Conservation (phyloP, 495 filamentous ascomycete genomes). For the Zalerion maritima region DNA sequence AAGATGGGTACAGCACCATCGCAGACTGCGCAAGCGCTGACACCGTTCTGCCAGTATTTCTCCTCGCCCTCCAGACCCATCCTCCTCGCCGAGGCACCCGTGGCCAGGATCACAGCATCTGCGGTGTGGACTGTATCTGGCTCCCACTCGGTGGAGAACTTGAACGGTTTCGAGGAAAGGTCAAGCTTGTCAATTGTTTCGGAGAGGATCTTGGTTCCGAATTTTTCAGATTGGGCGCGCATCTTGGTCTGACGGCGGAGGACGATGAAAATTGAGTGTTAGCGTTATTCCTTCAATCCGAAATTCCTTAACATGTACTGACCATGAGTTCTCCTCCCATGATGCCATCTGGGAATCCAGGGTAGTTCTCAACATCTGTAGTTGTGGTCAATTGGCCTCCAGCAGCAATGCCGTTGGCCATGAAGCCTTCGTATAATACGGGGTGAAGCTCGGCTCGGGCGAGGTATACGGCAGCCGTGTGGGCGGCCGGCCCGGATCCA, state of each 20-base stretch:
- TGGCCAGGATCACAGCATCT: constrained; percentile 85
- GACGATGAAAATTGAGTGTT: constrained; percentile 1
- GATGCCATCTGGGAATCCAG: constrained; percentile 81
- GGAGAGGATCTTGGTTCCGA: constrained; percentile 80
- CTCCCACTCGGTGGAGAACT: constrained; percentile 71
- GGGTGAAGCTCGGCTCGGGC: constrained; percentile 85
- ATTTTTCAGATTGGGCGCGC: constrained; percentile 78
- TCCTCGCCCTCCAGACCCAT: constrained; percentile 79
- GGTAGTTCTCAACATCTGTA: constrained; percentile 96
- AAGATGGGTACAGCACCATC: constrained; percentile 97
- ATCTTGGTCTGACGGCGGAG: constrained; percentile 53
- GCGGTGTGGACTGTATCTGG: constrained; percentile 71
- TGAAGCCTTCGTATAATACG: constrained; percentile 92
- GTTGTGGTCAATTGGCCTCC: constrained; percentile 96
- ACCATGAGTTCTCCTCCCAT: constrained; percentile 78
- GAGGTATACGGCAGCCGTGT: constrained; percentile 93
- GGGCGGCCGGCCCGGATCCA: constrained; percentile 91
- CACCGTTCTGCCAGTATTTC: constrained; percentile 90
- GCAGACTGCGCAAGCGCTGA: constrained; percentile 93
- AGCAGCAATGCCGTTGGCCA: constrained; percentile 90
- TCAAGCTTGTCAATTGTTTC: constrained; percentile 89
- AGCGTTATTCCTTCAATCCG: constrained; percentile 4
- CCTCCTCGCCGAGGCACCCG: constrained; percentile 78
- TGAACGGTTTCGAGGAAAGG: constrained; percentile 72
- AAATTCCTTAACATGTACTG: constrained; percentile 4